Evolutionary conservation across 352 stramenopile genomes (phyloP), one percentile per base, ranked within the genome.

Genomic region (Globisporangium megalacanthum): DNA sequence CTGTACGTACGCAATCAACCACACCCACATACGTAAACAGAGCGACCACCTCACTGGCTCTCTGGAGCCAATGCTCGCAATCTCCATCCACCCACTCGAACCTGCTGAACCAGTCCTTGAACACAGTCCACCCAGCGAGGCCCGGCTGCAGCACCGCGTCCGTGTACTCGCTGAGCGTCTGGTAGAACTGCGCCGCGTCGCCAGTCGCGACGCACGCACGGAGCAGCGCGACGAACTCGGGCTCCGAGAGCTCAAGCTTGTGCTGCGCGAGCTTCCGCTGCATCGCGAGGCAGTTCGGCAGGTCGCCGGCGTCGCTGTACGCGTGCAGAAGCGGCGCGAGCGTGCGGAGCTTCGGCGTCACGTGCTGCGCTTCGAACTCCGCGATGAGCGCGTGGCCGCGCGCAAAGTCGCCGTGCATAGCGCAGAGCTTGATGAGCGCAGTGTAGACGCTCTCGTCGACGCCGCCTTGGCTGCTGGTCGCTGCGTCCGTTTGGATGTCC

Each of bases 81-180:
- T n/a, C n/a, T n/a, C n/a, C 25, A 29, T 29, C 25, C 25, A 29
- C 4, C 25, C 25, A 4, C 25, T 29, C 25, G 41, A 51, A 90
- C 83, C 76, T 89, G 48, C 36, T 60, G 46, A 93, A 94, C 80
- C 80, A 94, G 1, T 75, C 66, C 49, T 83, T 81, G 42, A 94
- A 60, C 49, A 88, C 76, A 5, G 73, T 64, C 85, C 83, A 92
- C 3, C 69, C 76, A 4, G 54, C 48, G 17, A 61, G 46, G 17
- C 66, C 68, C 0, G 83, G 82, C 54, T 85, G 66, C 53, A 70
- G 60, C 54, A 94, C 70, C 20, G 72, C 67, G 15, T 92, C 77
- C 31, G 78, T 74, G 54, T 86, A 91, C 52, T 70, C 68, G 29
- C 75, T 60, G 15, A 94, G 60, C 29, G 78, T 68, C 6, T 61